These are phyloP conservation scores for Melaleuca quinquenervia DNA, from an alignment of 345 rosid species.

Conservation along the genomic window DNA sequence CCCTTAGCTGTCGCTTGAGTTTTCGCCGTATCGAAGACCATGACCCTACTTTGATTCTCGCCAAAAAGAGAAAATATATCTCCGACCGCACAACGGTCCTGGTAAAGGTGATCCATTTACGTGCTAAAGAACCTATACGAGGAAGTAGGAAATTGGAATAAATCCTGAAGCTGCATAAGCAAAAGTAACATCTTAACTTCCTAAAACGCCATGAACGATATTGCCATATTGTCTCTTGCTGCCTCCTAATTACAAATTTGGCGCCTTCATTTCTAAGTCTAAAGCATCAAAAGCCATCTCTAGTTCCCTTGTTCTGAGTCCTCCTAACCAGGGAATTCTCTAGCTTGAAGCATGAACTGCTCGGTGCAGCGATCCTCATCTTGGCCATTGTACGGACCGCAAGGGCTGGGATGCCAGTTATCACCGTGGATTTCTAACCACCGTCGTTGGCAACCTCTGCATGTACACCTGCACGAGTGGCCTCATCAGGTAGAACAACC, in stretches of 20 bases:
- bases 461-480: neutral
- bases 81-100: neutral
- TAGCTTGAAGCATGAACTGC: neutral
- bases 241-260: no score
- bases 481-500: neutral
- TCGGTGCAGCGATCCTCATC: neutral
- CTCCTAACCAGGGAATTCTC: neutral
- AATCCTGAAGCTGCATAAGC: neutral
- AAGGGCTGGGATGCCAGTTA: neutral
- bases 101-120: neutral
- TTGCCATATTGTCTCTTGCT: no score
- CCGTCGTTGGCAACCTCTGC: neutral
- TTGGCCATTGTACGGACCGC: neutral
- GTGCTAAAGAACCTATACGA: neutral
- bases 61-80: neutral
- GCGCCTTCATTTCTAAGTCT: no score
- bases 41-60: neutral
- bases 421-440: neutral
- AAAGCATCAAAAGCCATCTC: no score
- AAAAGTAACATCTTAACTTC: neutral
- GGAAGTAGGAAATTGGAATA: neutral
- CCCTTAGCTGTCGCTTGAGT: neutral
- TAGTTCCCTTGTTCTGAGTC: no score
- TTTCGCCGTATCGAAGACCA: neutral
- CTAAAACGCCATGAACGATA: neutral